Evolutionary conservation across 805 yeast genomes (phyloP).

Genomic region (Suhomyces sp.): DNA sequence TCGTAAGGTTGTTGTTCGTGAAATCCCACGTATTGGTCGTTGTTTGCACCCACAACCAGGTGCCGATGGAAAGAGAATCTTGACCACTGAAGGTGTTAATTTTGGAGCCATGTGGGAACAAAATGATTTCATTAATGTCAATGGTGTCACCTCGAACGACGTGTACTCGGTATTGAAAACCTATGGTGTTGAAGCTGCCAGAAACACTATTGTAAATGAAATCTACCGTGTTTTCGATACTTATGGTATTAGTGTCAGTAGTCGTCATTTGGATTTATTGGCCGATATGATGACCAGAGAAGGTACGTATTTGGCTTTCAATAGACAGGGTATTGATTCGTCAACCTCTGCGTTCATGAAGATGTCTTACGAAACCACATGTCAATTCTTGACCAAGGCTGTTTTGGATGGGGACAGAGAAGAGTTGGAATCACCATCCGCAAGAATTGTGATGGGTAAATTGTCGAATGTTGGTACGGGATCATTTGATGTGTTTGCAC

Average conservation of each 20-base stretch:
- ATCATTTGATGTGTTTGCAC: slow-evolving; percentile 75
- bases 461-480: slow-evolving; percentile 94
- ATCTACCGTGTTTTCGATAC: slow-evolving; percentile 93
- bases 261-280: slow-evolving; percentile 92
- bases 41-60: slow-evolving; percentile 76
- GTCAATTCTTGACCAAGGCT: slow-evolving; percentile 95
- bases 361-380: slow-evolving; percentile 98
- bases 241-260: slow-evolving; percentile 89
- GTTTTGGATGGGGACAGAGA: slow-evolving; percentile 91
- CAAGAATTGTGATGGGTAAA: slow-evolving; percentile 90
- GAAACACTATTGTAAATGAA: slow-evolving; percentile 95
- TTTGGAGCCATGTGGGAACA: slow-evolving; percentile 98
- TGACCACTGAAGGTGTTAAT: slow-evolving; percentile 97
- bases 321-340: slow-evolving; percentile 97
- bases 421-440: slow-evolving; percentile 85
- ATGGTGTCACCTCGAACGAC: slow-evolving; percentile 89
- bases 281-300: slow-evolving; percentile 99
- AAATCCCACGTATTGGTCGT: slow-evolving; percentile 87
- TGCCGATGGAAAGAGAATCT: slow-evolving; percentile 63
- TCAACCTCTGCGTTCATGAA: slow-evolving; percentile 95
- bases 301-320: slow-evolving; percentile 94
- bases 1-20: slow-evolving; percentile 87
- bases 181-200: slow-evolving; percentile 98
- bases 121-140: slow-evolving; percentile 86
- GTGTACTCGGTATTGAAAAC: slow-evolving; percentile 84